A percentile compares a stretch with the other conserved stretches of the same genome.
These are phyloP conservation scores for Amaranthus palmeri DNA, from an alignment of 148 eudicot species.

Conservation along the genomic window DNA sequence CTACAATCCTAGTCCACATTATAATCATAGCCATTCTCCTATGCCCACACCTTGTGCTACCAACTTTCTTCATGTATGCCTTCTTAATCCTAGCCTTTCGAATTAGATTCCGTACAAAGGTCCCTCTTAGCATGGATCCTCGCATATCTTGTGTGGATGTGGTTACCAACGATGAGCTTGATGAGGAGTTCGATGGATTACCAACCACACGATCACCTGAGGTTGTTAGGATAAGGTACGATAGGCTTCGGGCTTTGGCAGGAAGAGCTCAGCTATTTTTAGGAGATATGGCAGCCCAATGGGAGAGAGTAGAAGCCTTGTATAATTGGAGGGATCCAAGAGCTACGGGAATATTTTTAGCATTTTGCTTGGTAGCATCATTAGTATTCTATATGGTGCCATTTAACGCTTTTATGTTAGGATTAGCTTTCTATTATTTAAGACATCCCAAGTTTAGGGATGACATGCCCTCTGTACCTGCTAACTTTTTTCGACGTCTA, in stretches of 20 bases:
- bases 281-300: conserved; percentile 86
- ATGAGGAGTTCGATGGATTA: conserved; percentile 84
- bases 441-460: conserved; percentile 86
- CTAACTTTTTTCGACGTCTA: conserved; percentile 78
- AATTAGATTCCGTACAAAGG: conserved; percentile 45
- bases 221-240: conserved; percentile 64
- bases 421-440: conserved; percentile 56
- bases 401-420: conserved; percentile 53
- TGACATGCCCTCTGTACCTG: conserved; percentile 73
- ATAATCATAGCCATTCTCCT: conserved; percentile 54
- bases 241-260: conserved; percentile 68
- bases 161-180: conserved; percentile 60
- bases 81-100: conserved; percentile 59
- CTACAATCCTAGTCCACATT: conserved; percentile 64
- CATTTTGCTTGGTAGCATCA: conserved; percentile 58
- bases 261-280: conserved; percentile 72
- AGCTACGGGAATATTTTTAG: conserved; percentile 71
- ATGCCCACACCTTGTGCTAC: conserved; percentile 62
- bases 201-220: conserved; percentile 59
- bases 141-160: conserved; percentile 55
- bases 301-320: conserved; percentile 75
- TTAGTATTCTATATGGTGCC: conserved; percentile 68
- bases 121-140: conserved; percentile 56
- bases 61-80: conserved; percentile 66
- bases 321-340: conserved; percentile 89